Evolutionary conservation across 805 yeast species (phyloP).

Genomic region (Monosporozyma yasuniensis): DNA sequence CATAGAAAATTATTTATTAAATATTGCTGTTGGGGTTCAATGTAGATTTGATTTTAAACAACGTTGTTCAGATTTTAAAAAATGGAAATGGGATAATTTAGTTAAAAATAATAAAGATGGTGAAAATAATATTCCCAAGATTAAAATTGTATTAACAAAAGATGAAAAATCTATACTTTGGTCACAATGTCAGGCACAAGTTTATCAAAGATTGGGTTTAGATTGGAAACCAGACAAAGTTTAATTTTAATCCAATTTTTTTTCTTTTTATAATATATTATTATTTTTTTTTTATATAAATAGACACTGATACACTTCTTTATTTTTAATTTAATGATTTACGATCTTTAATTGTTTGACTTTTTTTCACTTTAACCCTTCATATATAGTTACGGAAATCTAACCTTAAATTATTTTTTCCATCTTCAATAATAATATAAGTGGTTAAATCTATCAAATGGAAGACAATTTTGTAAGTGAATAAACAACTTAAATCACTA

Average conservation of each 20-base stretch:
- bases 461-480: no score
- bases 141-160: slow-evolving; percentile 33
- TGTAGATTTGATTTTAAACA: slow-evolving; percentile 56
- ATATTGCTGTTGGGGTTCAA: slow-evolving; percentile 61
- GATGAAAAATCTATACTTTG: slow-evolving; percentile 53
- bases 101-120: slow-evolving; percentile 15
- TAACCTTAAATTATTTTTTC: no score
- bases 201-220: slow-evolving; percentile 49
- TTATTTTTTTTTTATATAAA: no score
- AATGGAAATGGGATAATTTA: slow-evolving; percentile 31
- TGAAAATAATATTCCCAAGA: not conserved
- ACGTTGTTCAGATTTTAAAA: slow-evolving; percentile 40
- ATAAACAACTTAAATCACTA: no score
- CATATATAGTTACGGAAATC: no score
- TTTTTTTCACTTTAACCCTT: no score
- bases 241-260: slow-evolving; percentile 7
- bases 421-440: no score
- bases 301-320: no score
- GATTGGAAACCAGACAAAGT: slow-evolving; percentile 47
- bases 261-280: no score
- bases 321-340: no score
- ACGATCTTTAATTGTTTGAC: no score
- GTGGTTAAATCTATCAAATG: no score
- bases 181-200: slow-evolving; percentile 53
- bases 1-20: slow-evolving; percentile 58